Conservation (phyloP, 208 protist genomes). For the Trypanosoma brucei region DNA sequence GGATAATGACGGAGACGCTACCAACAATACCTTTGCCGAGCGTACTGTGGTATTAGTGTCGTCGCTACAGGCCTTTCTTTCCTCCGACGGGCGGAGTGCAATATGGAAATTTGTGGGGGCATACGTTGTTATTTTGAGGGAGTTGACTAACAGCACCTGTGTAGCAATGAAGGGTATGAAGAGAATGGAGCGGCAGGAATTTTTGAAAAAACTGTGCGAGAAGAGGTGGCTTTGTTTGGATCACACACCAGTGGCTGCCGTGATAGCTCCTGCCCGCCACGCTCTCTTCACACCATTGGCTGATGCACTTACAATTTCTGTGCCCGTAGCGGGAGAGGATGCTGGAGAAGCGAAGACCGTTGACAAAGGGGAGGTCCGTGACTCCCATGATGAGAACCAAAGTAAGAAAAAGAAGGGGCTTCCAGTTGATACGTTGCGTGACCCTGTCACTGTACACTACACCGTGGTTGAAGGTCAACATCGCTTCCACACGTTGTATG, state of each 20-base stretch:
- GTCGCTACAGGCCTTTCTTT: constrained; percentile 40
- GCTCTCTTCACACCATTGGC: constrained; percentile 14
- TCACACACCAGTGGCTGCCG: constrained; percentile 31
- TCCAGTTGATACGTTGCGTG: constrained; percentile 9
- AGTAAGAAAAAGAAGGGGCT: neutral
- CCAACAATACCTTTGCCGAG: constrained; percentile 4
- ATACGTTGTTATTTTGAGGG: constrained; percentile 29
- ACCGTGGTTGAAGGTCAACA: constrained; percentile 40
- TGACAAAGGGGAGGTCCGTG: neutral
- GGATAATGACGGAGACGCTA: constrained; percentile 1
- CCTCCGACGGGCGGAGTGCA: constrained; percentile 50
- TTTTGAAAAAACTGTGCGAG: constrained; percentile 25
- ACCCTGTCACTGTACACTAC: constrained; percentile 51
- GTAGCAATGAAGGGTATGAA: constrained; percentile 2
- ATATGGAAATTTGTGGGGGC: constrained; percentile 67
- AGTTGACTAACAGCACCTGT: neutral
- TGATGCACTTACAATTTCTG: constrained; percentile 18
- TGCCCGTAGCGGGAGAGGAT: constrained; percentile 12
- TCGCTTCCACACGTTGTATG: constrained; percentile 63
- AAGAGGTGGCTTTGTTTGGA: constrained; percentile 61
- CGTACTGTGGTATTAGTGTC: constrained; percentile 35
- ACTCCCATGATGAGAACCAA: neutral
- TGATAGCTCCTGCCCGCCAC: constrained; percentile 25
- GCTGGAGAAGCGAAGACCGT: constrained; percentile 1
- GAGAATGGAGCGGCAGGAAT: constrained; percentile 4